These are phyloP conservation scores for Brassica napus DNA, from an alignment of 345 rosid genomes.

Conservation along the genomic window DNA sequence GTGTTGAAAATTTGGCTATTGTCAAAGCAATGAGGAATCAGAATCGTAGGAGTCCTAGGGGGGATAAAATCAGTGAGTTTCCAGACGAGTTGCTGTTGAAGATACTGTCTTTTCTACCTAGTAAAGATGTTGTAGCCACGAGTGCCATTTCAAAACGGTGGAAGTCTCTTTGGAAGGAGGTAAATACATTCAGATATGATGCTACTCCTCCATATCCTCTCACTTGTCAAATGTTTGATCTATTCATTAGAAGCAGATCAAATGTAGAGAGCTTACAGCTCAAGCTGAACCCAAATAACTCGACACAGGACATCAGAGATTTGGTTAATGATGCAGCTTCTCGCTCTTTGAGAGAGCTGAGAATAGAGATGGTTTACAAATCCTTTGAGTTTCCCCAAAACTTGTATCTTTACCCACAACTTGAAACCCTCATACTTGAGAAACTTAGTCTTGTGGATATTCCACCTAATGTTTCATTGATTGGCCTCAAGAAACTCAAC, in stretches of 20 bases:
- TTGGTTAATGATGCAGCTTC: neutral
- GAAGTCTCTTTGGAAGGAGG: neutral
- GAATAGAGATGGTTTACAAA: neutral
- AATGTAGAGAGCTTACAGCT: neutral
- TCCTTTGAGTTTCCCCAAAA: neutral
- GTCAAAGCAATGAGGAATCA: no score
- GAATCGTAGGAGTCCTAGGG: neutral
- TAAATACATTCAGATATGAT: neutral
- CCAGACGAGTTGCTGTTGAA: slow-evolving; percentile 2
- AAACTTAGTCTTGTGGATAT: slow-evolving; percentile 5
- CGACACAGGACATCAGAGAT: neutral
- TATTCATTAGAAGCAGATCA: neutral
- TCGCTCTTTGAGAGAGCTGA: slow-evolving; percentile 15
- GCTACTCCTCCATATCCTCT: neutral
- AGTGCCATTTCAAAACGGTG: slow-evolving; percentile 10
- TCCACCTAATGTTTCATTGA: neutral
- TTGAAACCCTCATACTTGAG: neutral
- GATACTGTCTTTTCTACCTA: neutral
- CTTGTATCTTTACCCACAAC: neutral
- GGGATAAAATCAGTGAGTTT: neutral
- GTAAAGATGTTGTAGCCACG: slow-evolving; percentile 2
- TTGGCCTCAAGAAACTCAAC: slow-evolving; percentile 6
- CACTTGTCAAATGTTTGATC: neutral
- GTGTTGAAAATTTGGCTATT: no score
- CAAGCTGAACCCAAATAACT: neutral